Evolutionary conservation across 2,329 filamentous ascomycete genomes (phyloP).

Genomic region (Xylaria sp.): DNA sequence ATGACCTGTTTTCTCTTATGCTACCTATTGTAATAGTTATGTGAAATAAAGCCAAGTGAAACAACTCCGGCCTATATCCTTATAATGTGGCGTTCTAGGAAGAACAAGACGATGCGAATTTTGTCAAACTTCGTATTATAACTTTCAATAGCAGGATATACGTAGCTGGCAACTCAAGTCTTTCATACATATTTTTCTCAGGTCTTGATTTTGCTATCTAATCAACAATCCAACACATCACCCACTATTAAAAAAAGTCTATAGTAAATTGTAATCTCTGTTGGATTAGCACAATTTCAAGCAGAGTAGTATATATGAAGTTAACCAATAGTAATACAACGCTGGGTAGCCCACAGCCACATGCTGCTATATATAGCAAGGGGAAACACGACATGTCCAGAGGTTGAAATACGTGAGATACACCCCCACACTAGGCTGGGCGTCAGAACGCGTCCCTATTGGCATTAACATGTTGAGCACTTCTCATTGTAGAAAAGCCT

Average conservation of each 20-base stretch:
- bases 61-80: background rate
- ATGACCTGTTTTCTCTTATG: background rate
- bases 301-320: background rate
- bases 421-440: background rate
- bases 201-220: background rate
- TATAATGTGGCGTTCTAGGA: background rate
- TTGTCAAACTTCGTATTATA: background rate
- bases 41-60: conserved; percentile 1
- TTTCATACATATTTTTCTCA: background rate
- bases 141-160: background rate
- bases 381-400: background rate
- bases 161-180: background rate
- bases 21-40: background rate
- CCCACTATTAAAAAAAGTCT: too few species aligned
- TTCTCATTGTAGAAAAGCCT: background rate
- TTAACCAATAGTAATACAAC: background rate
- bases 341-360: background rate
- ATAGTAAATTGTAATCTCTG: background rate
- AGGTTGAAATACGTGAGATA: background rate
- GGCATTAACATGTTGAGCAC: background rate
- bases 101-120: background rate
- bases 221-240: background rate
- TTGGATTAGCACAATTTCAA: background rate
- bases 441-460: background rate
- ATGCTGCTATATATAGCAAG: background rate